Evolutionary conservation across 352 stramenopile genomes (phyloP), one percentile per base, ranked within the genome.

Genomic region (Phytophthora litchii): DNA sequence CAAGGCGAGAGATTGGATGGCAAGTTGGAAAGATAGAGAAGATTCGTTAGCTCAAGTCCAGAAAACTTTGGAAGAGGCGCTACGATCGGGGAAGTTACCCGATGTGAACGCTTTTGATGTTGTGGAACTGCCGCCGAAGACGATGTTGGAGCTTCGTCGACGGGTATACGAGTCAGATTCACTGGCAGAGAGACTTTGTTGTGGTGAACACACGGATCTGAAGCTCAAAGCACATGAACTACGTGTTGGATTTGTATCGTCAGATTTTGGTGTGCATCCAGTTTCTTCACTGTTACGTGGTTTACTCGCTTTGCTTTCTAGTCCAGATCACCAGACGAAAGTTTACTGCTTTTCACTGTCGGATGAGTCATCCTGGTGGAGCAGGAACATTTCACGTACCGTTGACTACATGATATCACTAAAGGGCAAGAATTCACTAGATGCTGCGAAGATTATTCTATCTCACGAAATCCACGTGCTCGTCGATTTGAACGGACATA

Each of bases 401-500:
- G 79, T 92, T 20, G 76, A 89, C 41, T 72, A 78, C 40, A 86
- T 90, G 72, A 59, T 93, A 19, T 92, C 83, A 4, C 58, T 92
- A 6, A 67, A 69, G 1, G 75, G 82, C 2, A 89, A 87, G 41
- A 78, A 89, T 43, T 42, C 75, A 2, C 5, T 52, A 1, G 70
- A 83, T 21, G 76, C 82, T 0, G 84, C 86, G 6, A 54, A 54
- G 21, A 64, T 79, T 32, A 81, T 94, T 37, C 74, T 76, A 36
- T 67, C 48, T 2, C 70, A 83, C 46, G 45, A 67, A 13, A 80
- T 96, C 48, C 78, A 94, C 60, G 68, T 96, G 5, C 67, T 96
- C 17, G 56, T 96, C 27, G 88, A 96, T 49, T 60, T 96, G 23
- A 94, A 95, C 42, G 88, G 86, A 37, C 83, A 95, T 70, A 96